Conservation (phyloP, 208 protist species). For the Strigomonas culicis region DNA sequence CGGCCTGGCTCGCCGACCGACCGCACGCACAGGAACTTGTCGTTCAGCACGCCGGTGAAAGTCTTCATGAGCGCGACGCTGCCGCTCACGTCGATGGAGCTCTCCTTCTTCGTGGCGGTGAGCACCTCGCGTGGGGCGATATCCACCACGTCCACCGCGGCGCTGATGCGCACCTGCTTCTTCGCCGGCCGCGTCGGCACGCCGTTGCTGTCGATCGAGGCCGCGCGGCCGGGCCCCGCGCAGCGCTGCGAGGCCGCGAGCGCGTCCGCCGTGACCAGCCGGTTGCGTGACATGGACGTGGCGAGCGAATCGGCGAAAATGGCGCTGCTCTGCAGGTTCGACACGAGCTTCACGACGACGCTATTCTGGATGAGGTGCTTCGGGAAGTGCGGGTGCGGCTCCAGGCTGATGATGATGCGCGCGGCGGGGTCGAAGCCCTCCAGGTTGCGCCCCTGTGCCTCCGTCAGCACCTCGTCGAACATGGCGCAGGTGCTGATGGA, state of each 20-base stretch:
- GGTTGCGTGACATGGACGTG: constrained; percentile 41
- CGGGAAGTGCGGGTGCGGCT: constrained; percentile 83
- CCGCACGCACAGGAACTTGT: constrained; percentile 79
- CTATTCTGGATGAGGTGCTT: constrained; percentile 44
- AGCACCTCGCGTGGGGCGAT: constrained; percentile 73
- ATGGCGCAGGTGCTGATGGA: constrained; percentile 68
- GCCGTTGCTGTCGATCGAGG: neutral
- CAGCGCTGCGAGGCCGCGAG: constrained; percentile 34
- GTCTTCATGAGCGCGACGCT: constrained; percentile 56
- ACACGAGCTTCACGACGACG: constrained; percentile 50
- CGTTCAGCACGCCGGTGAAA: constrained; percentile 54
- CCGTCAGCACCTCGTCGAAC: constrained; percentile 59
- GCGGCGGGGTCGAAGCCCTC: constrained; percentile 52
- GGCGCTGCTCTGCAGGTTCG: constrained; percentile 47
- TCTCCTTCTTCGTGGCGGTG: constrained; percentile 20
- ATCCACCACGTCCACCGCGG: constrained; percentile 75
- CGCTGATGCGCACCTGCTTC: constrained; percentile 67
- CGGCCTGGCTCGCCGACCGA: constrained; percentile 54
- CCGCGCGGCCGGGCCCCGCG: neutral
- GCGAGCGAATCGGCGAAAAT: constrained; percentile 55
- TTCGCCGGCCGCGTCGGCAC: constrained; percentile 22
- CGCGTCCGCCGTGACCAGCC: constrained; percentile 56
- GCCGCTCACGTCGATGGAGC: constrained; percentile 50
- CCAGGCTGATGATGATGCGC: constrained; percentile 60
- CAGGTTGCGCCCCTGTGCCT: constrained; percentile 47